Evolutionary conservation across 106 monocot genomes (phyloP), one percentile per base, ranked within the genome.

Genomic region (Dioscorea zingiberensis): DNA sequence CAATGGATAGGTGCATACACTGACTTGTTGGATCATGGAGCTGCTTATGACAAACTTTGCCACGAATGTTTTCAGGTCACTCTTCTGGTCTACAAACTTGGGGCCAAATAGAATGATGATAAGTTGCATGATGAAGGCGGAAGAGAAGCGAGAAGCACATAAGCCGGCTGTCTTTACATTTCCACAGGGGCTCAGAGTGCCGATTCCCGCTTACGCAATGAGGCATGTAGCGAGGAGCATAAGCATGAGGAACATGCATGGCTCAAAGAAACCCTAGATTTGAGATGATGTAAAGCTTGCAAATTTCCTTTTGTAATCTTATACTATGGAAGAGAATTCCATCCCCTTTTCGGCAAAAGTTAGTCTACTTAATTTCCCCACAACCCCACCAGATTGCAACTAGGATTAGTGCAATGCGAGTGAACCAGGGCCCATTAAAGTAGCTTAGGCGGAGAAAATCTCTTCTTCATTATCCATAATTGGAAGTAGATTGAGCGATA

Each of bases 341-440:
- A 48, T 74, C 32, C 19, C 76, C 78, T 32, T n/a, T 76, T 76
- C 47, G 85, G 48, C 14, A n/a, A 80, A 71, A 12, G 59, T 82
- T 60, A 93, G 60, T 60, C 92, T 57, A 17, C 69, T 18, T 13
- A 85, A 48, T 61, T 88, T 85, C 7, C 82, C 77, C 58, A 80
- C 27, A n/a, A 77, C 76, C 82, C 87, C 84, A 87, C 77, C 80
- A 80, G 45, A n/a, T 55, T 27, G 91, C 75, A 57, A 83, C 73
- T 18, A 83, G 62, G 65, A 87, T 82, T 19, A 91, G 80, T 19
- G 45, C 55, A 55, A 87, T 70, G 65, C 85, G 78, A 60, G 73
- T 75, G 22, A 87, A 49, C 90, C 87, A 90, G 94, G n/a, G 94
- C 14, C 94, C 94, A 71, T 87, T 90, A 78, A 94, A 94, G 54